These are phyloP conservation scores for Trichoderma virens DNA, from an alignment of 495 filamentous ascomycete genomes.

Conservation along the genomic window DNA sequence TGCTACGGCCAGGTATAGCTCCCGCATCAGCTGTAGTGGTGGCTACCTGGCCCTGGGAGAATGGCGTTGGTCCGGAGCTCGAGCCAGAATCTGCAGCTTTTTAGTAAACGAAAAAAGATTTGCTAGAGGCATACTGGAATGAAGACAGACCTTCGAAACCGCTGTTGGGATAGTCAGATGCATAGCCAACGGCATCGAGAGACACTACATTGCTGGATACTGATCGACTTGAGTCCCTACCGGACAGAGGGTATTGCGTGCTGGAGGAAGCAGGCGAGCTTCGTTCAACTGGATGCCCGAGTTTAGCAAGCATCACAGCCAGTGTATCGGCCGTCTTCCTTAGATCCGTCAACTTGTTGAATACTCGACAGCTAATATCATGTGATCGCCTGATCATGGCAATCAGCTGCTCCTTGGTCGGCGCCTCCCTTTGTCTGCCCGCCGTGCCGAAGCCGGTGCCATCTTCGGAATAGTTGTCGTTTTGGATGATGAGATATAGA, in stretches of 20 bases:
- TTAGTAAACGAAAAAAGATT: background rate
- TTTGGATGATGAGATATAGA: conserved; percentile 33
- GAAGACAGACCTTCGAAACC: background rate
- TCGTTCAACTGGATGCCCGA: background rate
- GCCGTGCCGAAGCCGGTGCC: conserved; percentile 20
- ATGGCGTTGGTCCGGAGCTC: background rate
- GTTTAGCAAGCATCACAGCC: conserved; percentile 18
- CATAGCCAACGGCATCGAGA: background rate
- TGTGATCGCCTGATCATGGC: conserved; percentile 23
- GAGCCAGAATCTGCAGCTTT: background rate
- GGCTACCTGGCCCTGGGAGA: background rate
- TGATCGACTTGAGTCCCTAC: background rate
- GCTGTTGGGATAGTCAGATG: background rate
- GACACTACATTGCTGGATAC: background rate
- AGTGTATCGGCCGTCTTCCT: conserved; percentile 21
- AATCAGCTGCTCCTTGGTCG: conserved; percentile 23
- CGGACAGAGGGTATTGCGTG: background rate
- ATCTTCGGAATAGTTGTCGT: conserved; percentile 22
- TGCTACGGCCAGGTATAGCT: background rate
- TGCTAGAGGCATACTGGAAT: background rate
- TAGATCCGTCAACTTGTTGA: conserved; percentile 13
- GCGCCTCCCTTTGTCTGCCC: conserved; percentile 14
- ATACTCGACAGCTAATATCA: conserved; percentile 22
- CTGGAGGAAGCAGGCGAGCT: background rate
- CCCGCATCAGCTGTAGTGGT: background rate